Percentiles rank a stretch among this genome's conserved stretches.
Evolutionary conservation across 169 alveolate species (phyloP).

Genomic region (Cryptosporidium canis): DNA sequence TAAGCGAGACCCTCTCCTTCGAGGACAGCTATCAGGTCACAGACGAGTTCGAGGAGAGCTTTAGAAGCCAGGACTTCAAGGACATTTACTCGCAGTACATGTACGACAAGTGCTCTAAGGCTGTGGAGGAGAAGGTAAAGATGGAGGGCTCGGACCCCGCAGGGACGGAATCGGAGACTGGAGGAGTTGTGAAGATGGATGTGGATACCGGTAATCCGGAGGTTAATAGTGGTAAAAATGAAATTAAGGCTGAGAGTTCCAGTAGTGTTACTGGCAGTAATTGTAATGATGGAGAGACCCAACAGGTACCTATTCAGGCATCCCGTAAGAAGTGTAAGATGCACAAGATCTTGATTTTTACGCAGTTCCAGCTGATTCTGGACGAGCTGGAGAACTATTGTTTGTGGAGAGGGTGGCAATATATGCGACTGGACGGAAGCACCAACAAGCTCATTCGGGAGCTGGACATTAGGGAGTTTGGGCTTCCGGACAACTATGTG

Average conservation of each 20-base stretch:
- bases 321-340: constrained; percentile 70
- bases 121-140: constrained; percentile 24
- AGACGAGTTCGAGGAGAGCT: constrained; percentile 53
- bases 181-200: neutral
- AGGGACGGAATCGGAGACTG: neutral
- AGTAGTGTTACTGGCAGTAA: neutral
- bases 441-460: constrained; percentile 89
- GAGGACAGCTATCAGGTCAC: constrained; percentile 35
- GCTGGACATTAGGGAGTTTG: constrained; percentile 89
- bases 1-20: constrained; percentile 12
- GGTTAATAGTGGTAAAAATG: neutral
- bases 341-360: constrained; percentile 89
- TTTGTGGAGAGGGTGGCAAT: constrained; percentile 88
- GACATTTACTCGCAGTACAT: constrained; percentile 62
- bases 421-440: constrained; percentile 90
- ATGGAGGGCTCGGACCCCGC: neutral
- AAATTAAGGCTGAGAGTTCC: neutral
- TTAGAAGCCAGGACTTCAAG: neutral
- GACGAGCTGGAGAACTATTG: constrained; percentile 91
- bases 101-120: constrained; percentile 52
- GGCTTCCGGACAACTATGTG: constrained; percentile 81
- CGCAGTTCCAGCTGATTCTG: constrained; percentile 89
- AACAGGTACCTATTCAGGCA: neutral
- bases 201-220: neutral
- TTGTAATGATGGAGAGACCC: neutral